These are phyloP conservation scores for Metschnikowia colocasiae DNA, from an alignment of 805 yeast species.

Conservation along the genomic window DNA sequence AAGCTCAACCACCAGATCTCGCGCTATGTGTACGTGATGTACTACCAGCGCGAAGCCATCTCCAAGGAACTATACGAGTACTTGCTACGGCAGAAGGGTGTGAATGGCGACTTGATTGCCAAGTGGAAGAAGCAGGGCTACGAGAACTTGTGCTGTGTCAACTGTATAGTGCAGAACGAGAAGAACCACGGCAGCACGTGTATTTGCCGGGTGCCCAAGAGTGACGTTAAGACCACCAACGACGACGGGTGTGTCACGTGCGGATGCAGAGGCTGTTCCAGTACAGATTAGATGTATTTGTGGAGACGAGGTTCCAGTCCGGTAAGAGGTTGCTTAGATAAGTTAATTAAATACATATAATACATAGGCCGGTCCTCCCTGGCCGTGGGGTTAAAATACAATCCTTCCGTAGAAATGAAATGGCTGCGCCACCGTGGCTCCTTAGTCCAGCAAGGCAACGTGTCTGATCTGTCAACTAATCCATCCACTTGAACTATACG, in stretches of 20 bases:
- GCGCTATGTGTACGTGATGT: constrained; percentile 69
- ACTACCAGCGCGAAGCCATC: constrained; percentile 67
- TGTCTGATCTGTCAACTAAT: too few species aligned
- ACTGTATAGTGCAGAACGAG: constrained; percentile 65
- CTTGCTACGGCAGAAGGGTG: constrained; percentile 62
- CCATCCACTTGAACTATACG: background rate
- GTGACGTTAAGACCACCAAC: constrained; percentile 37
- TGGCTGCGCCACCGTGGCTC: background rate
- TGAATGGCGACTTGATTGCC: constrained; percentile 69
- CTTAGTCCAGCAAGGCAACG: too few species aligned
- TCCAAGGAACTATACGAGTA: constrained; percentile 68
- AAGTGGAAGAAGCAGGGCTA: constrained; percentile 83
- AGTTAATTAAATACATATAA: constrained; percentile 1
- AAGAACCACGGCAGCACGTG: constrained; percentile 63
- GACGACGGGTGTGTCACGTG: constrained; percentile 62
- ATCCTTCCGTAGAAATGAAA: constrained; percentile 1
- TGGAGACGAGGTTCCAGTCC: too few species aligned
- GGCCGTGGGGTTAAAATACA: constrained; percentile 3
- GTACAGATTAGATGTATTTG: constrained; percentile 56
- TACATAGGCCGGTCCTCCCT: constrained; percentile 2
- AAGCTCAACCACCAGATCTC: constrained; percentile 72
- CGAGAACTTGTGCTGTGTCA: constrained; percentile 78
- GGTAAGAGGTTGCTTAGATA: too few species aligned
- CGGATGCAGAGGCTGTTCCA: constrained; percentile 84
- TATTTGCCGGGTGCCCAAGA: constrained; percentile 80